Percentiles rank a stretch among this genome's conserved stretches.
Conservation (phyloP, 1,284 basidiomycete genomes). For the Microbotryum scabiosae region DNA sequence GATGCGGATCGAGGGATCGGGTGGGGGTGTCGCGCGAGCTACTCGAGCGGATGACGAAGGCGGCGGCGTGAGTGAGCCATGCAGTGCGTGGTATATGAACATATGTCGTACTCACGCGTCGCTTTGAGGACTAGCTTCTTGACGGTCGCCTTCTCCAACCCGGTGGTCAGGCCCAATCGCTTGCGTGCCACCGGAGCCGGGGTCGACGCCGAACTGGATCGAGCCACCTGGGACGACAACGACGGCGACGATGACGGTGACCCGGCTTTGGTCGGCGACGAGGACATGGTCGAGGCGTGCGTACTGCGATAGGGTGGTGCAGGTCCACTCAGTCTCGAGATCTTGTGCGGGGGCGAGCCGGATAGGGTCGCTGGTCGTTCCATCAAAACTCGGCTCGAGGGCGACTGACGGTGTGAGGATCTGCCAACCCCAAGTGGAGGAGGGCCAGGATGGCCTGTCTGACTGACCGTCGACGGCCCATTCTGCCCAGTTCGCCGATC, state of each 20-base stretch:
- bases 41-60: neutral
- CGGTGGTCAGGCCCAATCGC: slow-evolving; percentile 18
- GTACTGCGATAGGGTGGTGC: neutral
- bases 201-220: neutral
- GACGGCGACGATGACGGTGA: neutral
- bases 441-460: too few species aligned
- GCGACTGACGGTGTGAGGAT: too few species aligned
- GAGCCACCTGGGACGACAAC: neutral
- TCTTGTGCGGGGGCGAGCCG: slow-evolving; percentile 3
- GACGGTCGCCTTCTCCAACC: slow-evolving; percentile 7
- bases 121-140: slow-evolving; percentile 21
- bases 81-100: neutral
- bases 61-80: neutral
- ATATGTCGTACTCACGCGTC: neutral
- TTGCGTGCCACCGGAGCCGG: slow-evolving; percentile 7
- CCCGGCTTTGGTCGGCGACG: slow-evolving; percentile 4
- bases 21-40: neutral
- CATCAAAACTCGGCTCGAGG: too few species aligned
- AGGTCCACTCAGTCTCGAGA: neutral
- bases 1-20: slow-evolving; percentile 8
- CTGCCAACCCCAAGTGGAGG: too few species aligned
- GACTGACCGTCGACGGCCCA: too few species aligned
- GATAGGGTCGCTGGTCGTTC: neutral
- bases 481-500: too few species aligned
- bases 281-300: neutral